Evolutionary conservation across 768 basidiomycete species (phyloP).

Genomic region (Podaxis sp.): DNA sequence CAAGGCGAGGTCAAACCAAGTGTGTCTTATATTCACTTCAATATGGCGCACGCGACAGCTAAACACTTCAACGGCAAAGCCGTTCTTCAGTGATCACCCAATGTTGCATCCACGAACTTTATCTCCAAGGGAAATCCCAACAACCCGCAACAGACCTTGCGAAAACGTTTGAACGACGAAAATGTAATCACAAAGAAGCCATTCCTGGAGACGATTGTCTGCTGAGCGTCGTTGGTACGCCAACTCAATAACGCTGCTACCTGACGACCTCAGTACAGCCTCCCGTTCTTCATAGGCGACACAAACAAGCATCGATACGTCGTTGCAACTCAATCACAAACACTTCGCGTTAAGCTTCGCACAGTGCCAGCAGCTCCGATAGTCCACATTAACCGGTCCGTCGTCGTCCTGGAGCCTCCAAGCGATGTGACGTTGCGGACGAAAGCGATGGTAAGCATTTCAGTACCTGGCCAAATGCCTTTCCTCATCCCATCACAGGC

Average conservation of each 20-base stretch:
- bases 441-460: slow-evolving; percentile 57
- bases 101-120: slow-evolving; percentile 93
- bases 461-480: not conserved
- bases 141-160: slow-evolving; percentile 86
- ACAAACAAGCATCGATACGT: slow-evolving; percentile 93
- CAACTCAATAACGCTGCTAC: not conserved
- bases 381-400: slow-evolving; percentile 87
- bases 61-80: slow-evolving; percentile 41
- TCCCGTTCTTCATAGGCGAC: slow-evolving; percentile 45
- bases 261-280: not conserved
- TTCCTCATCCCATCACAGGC: slow-evolving; percentile 38
- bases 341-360: slow-evolving; percentile 70
- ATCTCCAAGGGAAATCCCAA: slow-evolving; percentile 72
- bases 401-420: slow-evolving; percentile 91
- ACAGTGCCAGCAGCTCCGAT: slow-evolving; percentile 83
- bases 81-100: slow-evolving; percentile 91
- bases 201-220: slow-evolving; percentile 87
- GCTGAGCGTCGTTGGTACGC: slow-evolving; percentile 73
- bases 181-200: slow-evolving; percentile 92
- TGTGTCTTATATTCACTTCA: slow-evolving; percentile 42
- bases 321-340: slow-evolving; percentile 78
- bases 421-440: slow-evolving; percentile 71
- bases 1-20: slow-evolving; percentile 92
- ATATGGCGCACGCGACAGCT: slow-evolving; percentile 17
- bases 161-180: slow-evolving; percentile 89